phyloP scores from a whole-genome alignment of 225 moss, liverwort and hornwort species.

The Sphagnum tenellum region DNA sequence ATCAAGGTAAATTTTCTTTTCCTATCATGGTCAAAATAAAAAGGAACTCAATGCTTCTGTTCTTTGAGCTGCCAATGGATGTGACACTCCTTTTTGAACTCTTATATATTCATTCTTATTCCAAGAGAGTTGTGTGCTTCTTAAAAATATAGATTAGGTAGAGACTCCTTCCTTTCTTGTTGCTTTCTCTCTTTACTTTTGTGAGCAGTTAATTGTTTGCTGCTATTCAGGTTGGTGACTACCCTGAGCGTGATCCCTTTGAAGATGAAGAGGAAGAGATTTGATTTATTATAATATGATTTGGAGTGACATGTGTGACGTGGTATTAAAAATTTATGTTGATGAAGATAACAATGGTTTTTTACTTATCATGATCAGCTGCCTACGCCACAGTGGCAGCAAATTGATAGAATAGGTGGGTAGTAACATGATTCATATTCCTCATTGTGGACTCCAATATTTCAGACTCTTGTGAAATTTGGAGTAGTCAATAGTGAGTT shows the following conservation, averaged over 20 bases:
- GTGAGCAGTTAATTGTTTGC: neutral
- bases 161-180: neutral
- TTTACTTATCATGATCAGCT: too few relatives aligned
- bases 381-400: too few relatives aligned
- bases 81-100: neutral
- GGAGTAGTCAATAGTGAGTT: too few relatives aligned
- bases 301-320: too few relatives aligned
- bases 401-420: too few relatives aligned
- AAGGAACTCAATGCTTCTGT: neutral
- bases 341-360: too few relatives aligned
- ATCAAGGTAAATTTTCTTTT: conserved; percentile 45
- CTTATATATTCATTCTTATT: neutral
- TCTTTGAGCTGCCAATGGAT: neutral
- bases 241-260: conserved; percentile 83
- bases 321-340: neutral
- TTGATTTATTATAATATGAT: conserved; percentile 2
- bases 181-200: neutral
- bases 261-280: conserved; percentile 64
- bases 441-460: too few relatives aligned
- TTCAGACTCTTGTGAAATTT: too few relatives aligned
- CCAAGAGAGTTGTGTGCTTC: neutral
- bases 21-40: neutral
- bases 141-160: too few relatives aligned
- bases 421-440: too few relatives aligned
- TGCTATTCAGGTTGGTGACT: conserved; percentile 72